Evolutionary conservation across 495 filamentous ascomycete genomes (phyloP), one percentile per base, ranked within the genome.

Genomic region (Saxophila tyrrhenica): DNA sequence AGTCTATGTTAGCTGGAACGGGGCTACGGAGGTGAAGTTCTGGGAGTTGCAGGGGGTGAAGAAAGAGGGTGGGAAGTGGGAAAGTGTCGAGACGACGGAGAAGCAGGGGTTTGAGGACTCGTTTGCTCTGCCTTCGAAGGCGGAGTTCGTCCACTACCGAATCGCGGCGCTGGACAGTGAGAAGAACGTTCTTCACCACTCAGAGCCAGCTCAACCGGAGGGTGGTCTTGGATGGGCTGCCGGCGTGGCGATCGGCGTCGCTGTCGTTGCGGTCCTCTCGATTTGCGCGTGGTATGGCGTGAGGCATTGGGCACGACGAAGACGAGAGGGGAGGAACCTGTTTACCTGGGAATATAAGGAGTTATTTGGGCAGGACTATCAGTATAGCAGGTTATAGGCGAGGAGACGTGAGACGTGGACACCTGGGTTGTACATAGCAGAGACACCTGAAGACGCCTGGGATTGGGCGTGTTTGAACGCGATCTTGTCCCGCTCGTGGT

Each of bases 1-100:
- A 8, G 24, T 62, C 20, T 59, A 52, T 41, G 49, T 62, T 13
- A 56, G 51, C 52, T 62, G 60, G 60, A 62, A 62, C 38, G 60
- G 60, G 25, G 60, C 60, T 13, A 62, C 56, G 1, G 56, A 60
- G 17, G 52, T 60, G 43, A 32, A 22, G 3, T 48, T 29, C 46
- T 62, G 60, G 60, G 50, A 57, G 43, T 39, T 62, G 8, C 59
- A 62, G 15, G 60, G 51, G 39, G 25, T 41, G 16, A 16, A 10
- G 1, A 23, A 25, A 25, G 35, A 35, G n/a, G 39, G 25, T 3
- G 49, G 10, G 8, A 7, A 46, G 25, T 54, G 11, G 7, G n/a
- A 53, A 49, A 49, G 35, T 17, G 3, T 58, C 16, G 50, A 58
- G 20, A 46, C 41, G 8, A n/a, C 22, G 8, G 56, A 58, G 39